phyloP scores from a whole-genome alignment of 805 yeast genomes.

The Barnettozyma pratensis region DNA sequence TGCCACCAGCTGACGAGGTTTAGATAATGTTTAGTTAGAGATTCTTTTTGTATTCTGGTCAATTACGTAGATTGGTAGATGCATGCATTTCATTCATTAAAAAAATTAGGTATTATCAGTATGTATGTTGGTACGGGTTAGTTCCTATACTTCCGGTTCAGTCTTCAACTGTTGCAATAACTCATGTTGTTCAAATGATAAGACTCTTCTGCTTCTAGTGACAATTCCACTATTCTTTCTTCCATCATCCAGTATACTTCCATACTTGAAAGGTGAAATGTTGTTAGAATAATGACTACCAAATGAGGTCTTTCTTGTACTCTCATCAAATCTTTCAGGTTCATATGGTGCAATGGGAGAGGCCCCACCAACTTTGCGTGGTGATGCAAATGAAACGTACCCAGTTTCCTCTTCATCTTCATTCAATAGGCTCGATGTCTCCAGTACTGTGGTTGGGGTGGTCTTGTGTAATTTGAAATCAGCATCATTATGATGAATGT shows the following conservation, averaged over 20 bases:
- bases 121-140: too few relatives aligned
- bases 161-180: slow-evolving; percentile 40
- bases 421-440: background rate
- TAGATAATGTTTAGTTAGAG: background rate
- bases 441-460: background rate
- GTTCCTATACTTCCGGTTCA: slow-evolving; percentile 5
- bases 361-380: slow-evolving; percentile 22
- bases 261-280: slow-evolving; percentile 14
- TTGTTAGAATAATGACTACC: background rate
- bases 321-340: background rate
- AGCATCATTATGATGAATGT: slow-evolving; percentile 23
- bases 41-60: background rate
- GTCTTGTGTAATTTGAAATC: background rate
- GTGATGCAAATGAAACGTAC: slow-evolving; percentile 38
- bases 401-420: slow-evolving; percentile 15
- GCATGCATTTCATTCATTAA: too few relatives aligned
- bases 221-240: background rate
- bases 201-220: slow-evolving; percentile 25
- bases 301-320: background rate
- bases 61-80: too few relatives aligned
- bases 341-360: slow-evolving; percentile 8
- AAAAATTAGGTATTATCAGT: too few relatives aligned
- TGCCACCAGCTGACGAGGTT: slow-evolving; percentile 54
- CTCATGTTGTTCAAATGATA: slow-evolving; percentile 51
- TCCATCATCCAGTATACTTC: slow-evolving; percentile 11